phyloP scores from a whole-genome alignment of 352 stramenopile genomes.

The Phytopythium mirpurense region DNA sequence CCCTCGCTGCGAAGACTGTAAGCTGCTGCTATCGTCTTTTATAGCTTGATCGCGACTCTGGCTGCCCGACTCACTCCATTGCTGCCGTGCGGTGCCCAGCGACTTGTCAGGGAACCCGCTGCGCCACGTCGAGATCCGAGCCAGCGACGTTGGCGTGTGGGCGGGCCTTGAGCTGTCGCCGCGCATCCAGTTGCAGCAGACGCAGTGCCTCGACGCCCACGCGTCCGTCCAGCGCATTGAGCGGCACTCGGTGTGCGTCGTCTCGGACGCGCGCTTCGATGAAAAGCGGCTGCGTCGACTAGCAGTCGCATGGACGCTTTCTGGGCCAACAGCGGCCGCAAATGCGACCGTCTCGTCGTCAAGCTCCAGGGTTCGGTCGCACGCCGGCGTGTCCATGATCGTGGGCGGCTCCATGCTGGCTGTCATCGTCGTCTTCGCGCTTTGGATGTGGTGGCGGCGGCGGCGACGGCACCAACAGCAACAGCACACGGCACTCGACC shows the following conservation, averaged over 20 bases:
- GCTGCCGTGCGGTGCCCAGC: background rate
- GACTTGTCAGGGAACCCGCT: slow-evolving; percentile 9
- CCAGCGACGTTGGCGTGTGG: slow-evolving; percentile 6
- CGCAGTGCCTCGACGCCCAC: slow-evolving; percentile 1
- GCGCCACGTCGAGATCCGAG: slow-evolving; percentile 10
- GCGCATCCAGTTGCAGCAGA: background rate
- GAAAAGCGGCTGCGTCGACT: slow-evolving; percentile 4
- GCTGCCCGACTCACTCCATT: background rate
- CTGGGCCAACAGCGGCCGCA: background rate
- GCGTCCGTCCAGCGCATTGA: slow-evolving; percentile 5
- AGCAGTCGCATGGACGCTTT: background rate
- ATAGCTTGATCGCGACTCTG: background rate
- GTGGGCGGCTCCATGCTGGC: slow-evolving; percentile 12
- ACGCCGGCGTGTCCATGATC: background rate
- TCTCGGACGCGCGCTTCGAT: slow-evolving; percentile 10
- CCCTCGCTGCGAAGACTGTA: slow-evolving; percentile 5
- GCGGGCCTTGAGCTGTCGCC: background rate
- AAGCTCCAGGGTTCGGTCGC: background rate
- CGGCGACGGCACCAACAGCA: slow-evolving; percentile 13
- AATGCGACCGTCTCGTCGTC: background rate
- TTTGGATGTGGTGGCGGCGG: slow-evolving; percentile 13
- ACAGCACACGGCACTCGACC: slow-evolving; percentile 16
- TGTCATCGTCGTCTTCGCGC: slow-evolving; percentile 11
- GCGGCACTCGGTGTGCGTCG: slow-evolving; percentile 10
- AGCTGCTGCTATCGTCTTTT: background rate